Base-by-base conservation (phyloP, 352 stramenopile species). In the Peronospora belbahrii region DNA sequence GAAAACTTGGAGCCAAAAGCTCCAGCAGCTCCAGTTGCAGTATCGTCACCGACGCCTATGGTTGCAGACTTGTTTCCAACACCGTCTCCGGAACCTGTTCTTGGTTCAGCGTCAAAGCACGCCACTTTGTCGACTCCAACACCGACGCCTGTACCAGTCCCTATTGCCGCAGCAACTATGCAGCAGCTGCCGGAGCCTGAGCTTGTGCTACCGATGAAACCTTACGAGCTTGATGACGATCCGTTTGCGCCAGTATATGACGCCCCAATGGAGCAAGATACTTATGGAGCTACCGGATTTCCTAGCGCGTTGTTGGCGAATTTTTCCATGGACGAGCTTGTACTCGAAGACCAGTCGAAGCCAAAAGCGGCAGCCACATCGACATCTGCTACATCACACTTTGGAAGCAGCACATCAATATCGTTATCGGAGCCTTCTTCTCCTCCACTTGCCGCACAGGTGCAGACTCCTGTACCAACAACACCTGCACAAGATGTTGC, bases 261-360 rank as follows among this genome's bases (percentile, higher is more conserved):
- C 0, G 18, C 44, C 14, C 13, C 46, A 5, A 28, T 18, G 22
- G 48, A 54, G 0, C 18, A 47, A n/a, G 19, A 32, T 37, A 33
- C 50, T 15, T 53, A 47, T 34, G 56, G 38, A 7, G 46, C 56
- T 17, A 14, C 52, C 17, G 60, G 60, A 35, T 69, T 69, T 28
- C 60, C 60, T n/a, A 66, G 56, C 13, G 60, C 56, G 19, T 49
- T 69, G 17, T 42, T 65, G 42, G 60, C 62, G 31, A 74, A 74
- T 38, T 74, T 74, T 32, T 74, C 64, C 13, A 63, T 70, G 64
- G 64, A 74, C n/a, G 64, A 74, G 24, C 52, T 74, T 27, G 23
- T 48, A 20, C 32, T 74, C 14, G 52, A 59, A 19, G 59, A 70
- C 36, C 53, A 62, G 27, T 42, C 40, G 9, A 62, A 43, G 42